These are phyloP conservation scores for Hymenoscyphus salicellus DNA, from an alignment of 2,329 filamentous ascomycete species.

Conservation along the genomic window DNA sequence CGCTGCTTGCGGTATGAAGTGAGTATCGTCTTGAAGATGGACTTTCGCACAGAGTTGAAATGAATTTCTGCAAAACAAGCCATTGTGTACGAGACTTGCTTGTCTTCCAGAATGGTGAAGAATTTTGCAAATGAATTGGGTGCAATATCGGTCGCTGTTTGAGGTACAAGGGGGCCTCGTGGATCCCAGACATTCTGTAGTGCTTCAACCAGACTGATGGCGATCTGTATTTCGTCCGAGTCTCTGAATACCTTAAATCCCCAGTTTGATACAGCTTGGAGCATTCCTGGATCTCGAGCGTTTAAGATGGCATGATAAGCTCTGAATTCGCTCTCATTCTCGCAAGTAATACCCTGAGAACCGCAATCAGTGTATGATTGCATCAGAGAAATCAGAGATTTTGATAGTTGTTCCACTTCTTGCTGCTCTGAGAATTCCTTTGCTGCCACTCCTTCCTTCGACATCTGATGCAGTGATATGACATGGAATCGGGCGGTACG, in stretches of 20 bases:
- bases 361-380: slow-evolving; percentile 65
- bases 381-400: slow-evolving; percentile 62
- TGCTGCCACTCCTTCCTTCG: slow-evolving; percentile 51
- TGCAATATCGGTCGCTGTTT: slow-evolving; percentile 39
- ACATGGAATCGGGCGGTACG: slow-evolving; percentile 66
- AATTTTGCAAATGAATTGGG: slow-evolving; percentile 52
- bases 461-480: slow-evolving; percentile 61
- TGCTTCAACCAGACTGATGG: slow-evolving; percentile 57
- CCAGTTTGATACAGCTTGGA: slow-evolving; percentile 55
- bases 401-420: slow-evolving; percentile 65
- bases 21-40: slow-evolving; percentile 54
- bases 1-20: slow-evolving; percentile 55
- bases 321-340: slow-evolving; percentile 64
- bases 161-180: slow-evolving; percentile 55
- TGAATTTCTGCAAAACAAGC: slow-evolving; percentile 68
- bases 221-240: slow-evolving; percentile 58
- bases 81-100: slow-evolving; percentile 63
- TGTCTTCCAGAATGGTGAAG: slow-evolving; percentile 58
- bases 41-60: slow-evolving; percentile 58
- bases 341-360: slow-evolving; percentile 54
- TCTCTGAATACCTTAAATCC: slow-evolving; percentile 54
- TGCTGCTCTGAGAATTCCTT: slow-evolving; percentile 65
- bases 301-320: slow-evolving; percentile 64
- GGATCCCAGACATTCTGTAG: slow-evolving; percentile 56
- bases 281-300: slow-evolving; percentile 55